Conservation (phyloP, 176 grass and related monocot species). For the Tillandsia leiboldiana region DNA sequence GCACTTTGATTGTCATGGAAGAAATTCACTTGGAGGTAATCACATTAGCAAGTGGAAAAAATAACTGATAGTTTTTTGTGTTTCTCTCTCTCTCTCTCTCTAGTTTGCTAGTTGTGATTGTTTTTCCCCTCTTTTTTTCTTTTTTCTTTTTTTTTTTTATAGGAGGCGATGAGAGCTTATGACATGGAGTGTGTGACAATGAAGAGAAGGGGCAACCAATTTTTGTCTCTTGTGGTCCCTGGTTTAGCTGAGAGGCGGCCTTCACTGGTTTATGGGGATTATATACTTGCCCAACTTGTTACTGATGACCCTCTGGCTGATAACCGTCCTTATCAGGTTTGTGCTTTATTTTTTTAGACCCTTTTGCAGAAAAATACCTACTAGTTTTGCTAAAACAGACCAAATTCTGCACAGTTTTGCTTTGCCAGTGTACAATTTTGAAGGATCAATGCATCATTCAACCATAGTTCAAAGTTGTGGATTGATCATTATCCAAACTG, state of each 20-base stretch:
- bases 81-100: slow-evolving; percentile 9
- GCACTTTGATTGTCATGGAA: slow-evolving; percentile 75
- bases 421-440: too few relatives aligned
- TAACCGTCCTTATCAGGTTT: slow-evolving; percentile 53
- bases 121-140: slow-evolving; percentile 26
- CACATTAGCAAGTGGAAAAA: not conserved
- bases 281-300: slow-evolving; percentile 35
- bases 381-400: too few relatives aligned
- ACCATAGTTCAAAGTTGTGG: too few relatives aligned
- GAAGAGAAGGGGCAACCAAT: slow-evolving; percentile 41
- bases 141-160: slow-evolving; percentile 26
- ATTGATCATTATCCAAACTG: too few relatives aligned
- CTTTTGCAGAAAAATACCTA: not conserved
- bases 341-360: slow-evolving; percentile 9
- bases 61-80: not conserved
- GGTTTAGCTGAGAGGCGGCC: slow-evolving; percentile 81
- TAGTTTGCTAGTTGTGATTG: slow-evolving; percentile 6
- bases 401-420: too few relatives aligned
- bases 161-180: slow-evolving; percentile 73
- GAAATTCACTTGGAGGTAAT: slow-evolving; percentile 83
- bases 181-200: slow-evolving; percentile 63
- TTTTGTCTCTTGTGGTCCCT: slow-evolving; percentile 68
- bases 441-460: too few relatives aligned
- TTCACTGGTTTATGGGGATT: slow-evolving; percentile 67
- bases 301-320: slow-evolving; percentile 24